Evolutionary conservation across 2,329 filamentous ascomycete genomes (phyloP).

Genomic region (Alternaria atra): DNA sequence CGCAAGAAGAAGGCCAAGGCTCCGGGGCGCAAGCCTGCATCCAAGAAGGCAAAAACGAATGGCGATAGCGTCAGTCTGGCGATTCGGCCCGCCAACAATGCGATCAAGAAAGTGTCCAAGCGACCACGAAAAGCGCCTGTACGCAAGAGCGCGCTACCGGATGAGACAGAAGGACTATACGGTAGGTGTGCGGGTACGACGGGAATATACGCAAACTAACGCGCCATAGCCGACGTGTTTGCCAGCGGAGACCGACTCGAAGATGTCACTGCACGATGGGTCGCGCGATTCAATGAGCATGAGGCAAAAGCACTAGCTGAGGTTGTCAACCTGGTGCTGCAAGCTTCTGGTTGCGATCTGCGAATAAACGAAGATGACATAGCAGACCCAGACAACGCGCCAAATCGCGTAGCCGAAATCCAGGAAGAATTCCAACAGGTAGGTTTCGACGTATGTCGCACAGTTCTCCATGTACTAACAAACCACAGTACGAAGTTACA

Average conservation of each 20-base stretch:
- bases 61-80: conserved; percentile 62
- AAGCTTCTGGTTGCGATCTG: conserved; percentile 80
- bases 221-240: conserved; percentile 65
- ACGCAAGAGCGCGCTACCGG: conserved; percentile 61
- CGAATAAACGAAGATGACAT: conserved; percentile 84
- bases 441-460: conserved; percentile 39
- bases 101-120: conserved; percentile 53
- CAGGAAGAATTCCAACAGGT: conserved; percentile 87
- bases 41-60: conserved; percentile 65
- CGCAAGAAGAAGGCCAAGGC: conserved; percentile 45
- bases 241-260: conserved; percentile 63
- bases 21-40: conserved; percentile 50
- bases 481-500: conserved; percentile 72
- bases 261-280: conserved; percentile 66
- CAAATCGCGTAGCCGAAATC: conserved; percentile 80
- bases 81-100: conserved; percentile 58
- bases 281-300: conserved; percentile 64
- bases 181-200: conserved; percentile 49
- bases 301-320: conserved; percentile 65
- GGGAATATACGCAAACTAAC: conserved; percentile 31
- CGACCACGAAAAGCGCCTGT: conserved; percentile 60
- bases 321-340: conserved; percentile 69
- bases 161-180: conserved; percentile 65
- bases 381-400: conserved; percentile 85
- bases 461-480: conserved; percentile 20